phyloP scores from a whole-genome alignment of 2,329 filamentous ascomycete species.

The Penicillium nordicum region DNA sequence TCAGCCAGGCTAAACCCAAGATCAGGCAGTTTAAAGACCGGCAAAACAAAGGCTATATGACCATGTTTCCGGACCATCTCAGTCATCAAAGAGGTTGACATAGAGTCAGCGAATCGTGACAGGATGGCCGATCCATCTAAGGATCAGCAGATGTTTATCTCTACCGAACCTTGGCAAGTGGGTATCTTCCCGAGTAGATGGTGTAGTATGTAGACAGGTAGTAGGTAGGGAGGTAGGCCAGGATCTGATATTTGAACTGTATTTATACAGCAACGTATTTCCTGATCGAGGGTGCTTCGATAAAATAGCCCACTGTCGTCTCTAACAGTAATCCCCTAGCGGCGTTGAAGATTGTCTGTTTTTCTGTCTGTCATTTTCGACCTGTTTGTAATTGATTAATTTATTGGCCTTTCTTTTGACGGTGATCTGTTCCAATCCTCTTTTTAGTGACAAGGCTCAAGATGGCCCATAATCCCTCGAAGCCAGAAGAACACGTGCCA shows the following conservation, averaged over 20 bases:
- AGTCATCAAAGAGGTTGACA: background rate
- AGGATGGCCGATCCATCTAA: background rate
- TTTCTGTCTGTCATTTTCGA: no score
- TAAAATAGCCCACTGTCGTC: background rate
- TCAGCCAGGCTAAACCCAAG: background rate
- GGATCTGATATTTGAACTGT: background rate
- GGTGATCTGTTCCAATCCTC: background rate
- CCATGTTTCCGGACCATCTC: background rate
- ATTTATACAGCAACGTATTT: background rate
- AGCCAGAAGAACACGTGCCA: conserved; percentile 3
- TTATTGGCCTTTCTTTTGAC: background rate
- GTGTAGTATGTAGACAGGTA: background rate
- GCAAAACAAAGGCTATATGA: background rate
- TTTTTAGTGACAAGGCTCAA: background rate
- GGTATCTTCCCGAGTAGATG: background rate
- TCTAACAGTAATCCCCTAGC: background rate
- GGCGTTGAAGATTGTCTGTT: no score
- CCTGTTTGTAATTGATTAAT: background rate
- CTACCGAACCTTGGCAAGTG: background rate
- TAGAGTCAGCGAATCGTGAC: background rate
- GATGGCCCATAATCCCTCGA: background rate
- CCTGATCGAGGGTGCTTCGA: background rate
- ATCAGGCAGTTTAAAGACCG: background rate
- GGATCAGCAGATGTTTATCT: background rate
- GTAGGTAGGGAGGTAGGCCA: background rate